These are phyloP conservation scores for Arachis stenosperma DNA, from an alignment of 306 rosid species.

Conservation along the genomic window DNA sequence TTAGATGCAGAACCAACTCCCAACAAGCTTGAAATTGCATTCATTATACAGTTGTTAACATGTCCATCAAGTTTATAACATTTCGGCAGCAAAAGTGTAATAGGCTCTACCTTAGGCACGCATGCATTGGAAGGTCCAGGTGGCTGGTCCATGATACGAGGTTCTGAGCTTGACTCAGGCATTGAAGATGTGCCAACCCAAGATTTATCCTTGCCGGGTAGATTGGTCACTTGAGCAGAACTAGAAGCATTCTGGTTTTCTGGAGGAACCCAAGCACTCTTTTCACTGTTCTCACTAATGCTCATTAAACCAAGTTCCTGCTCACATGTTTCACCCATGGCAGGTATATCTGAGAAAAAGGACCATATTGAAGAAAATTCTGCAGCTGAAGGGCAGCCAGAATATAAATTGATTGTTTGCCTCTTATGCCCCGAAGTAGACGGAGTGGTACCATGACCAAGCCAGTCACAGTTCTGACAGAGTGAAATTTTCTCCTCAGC, in stretches of 20 bases:
- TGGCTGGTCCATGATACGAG: slow-evolving; percentile 48
- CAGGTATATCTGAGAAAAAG: slow-evolving; percentile 64
- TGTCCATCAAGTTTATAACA: slow-evolving; percentile 23
- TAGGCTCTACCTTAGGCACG: slow-evolving; percentile 72
- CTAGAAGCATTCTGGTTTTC: slow-evolving; percentile 53
- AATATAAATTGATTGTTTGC: slow-evolving; percentile 76
- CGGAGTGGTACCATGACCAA: slow-evolving; percentile 64
- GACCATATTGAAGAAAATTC: slow-evolving; percentile 97
- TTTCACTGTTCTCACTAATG: slow-evolving; percentile 66
- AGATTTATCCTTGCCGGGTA: slow-evolving; percentile 44
- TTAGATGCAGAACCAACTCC: slow-evolving; percentile 8
- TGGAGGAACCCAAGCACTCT: slow-evolving; percentile 46
- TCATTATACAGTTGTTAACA: slow-evolving; percentile 19
- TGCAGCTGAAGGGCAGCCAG: slow-evolving; percentile 91
- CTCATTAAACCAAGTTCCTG: slow-evolving; percentile 90
- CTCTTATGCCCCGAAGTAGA: slow-evolving; percentile 73
- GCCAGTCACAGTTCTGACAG: slow-evolving; percentile 97
- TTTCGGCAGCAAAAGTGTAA: slow-evolving; percentile 10
- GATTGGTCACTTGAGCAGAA: slow-evolving; percentile 49
- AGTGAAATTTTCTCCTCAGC: slow-evolving; percentile 79
- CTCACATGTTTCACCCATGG: slow-evolving; percentile 80
- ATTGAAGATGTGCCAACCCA: slow-evolving; percentile 60
- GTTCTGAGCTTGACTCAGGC: slow-evolving; percentile 50
- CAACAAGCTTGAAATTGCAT: slow-evolving; percentile 25
- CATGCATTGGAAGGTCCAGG: slow-evolving; percentile 51